Evolutionary conservation across 2,329 filamentous ascomycete species (phyloP), one percentile per base, ranked within the genome.

Genomic region (Cladobotryum mycophilum): DNA sequence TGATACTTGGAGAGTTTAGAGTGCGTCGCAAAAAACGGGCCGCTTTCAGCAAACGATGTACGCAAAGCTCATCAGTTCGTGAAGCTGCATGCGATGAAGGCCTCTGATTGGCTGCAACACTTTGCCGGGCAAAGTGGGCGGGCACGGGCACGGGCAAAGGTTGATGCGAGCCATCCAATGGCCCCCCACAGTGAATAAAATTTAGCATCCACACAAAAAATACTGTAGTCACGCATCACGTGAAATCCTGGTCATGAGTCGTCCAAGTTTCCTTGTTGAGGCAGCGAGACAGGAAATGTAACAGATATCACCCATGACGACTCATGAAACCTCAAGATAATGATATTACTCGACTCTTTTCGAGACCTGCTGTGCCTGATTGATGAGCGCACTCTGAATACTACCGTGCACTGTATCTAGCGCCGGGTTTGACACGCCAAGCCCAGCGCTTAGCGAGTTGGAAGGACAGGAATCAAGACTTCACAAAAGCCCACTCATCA

Each of bases 171-270:
- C 53, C 20, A 13, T 36, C 56, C 47, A 58, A 44, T 38, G 51
- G 60, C 33, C 42, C 44, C 55, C 48, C 58, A 67, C 63, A 66
- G 64, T 67, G 56, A 33, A 34, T 40, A 35, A 18, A 17, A 14
- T 3, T 5, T 25, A 4, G 13, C 11, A 30, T 12, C 20, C 35
- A 15, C 15, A 22, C 43, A 15, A 34, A 35, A 20, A 38, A 3
- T 41, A 67, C 65, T 65, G 65, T 66, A 49, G 40, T 36, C 45
- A 40, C n/a, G 6, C 54, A 60, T 70, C 67, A 70, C 67, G 67
- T 69, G 67, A 58, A 58, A 60, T 49, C 46, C 22, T 55, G 52
- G 56, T 66, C 64, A 63, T 66, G 61, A 64, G 60, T 59, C 59
- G 55, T 52, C 51, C 35, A 48, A 42, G 55, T 51, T 51, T 60